Percentiles rank a stretch among this genome's conserved stretches.
These are phyloP conservation scores for Leccinum olivaceoglutinosum DNA, from an alignment of 1,284 basidiomycete species.

Conservation along the genomic window DNA sequence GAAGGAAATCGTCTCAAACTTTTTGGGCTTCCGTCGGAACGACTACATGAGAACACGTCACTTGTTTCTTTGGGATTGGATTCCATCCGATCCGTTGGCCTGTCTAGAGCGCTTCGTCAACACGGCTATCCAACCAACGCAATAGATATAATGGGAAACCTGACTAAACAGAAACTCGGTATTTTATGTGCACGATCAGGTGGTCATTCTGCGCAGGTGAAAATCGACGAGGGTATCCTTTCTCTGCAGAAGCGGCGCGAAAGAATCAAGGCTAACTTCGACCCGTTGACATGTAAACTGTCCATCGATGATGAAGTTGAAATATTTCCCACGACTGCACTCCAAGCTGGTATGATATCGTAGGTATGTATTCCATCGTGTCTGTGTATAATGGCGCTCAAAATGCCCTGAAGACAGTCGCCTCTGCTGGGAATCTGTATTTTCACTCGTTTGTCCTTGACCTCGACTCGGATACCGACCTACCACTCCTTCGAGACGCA, in stretches of 20 bases:
- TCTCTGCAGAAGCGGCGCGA: constrained; percentile 9
- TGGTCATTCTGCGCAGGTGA: neutral
- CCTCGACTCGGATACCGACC: constrained; percentile 27
- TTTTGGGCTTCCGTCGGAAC: constrained; percentile 31
- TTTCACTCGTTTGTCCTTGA: constrained; percentile 42
- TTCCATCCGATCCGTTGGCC: constrained; percentile 43
- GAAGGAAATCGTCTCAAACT: constrained; percentile 30
- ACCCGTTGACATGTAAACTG: constrained; percentile 15
- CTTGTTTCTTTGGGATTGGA: constrained; percentile 44
- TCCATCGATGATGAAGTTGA: constrained; percentile 30
- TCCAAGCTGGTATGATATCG: constrained; percentile 48
- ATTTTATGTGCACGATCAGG: constrained; percentile 1
- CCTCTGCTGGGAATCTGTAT: constrained; percentile 40
- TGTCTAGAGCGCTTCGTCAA: constrained; percentile 33
- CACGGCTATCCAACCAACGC: constrained; percentile 31
- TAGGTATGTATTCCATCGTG: constrained; percentile 31
- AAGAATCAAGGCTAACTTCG: constrained; percentile 14
- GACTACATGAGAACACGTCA: constrained; percentile 31
- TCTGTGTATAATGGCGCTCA: neutral
- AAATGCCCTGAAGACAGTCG: constrained; percentile 35
- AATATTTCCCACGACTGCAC: constrained; percentile 37
- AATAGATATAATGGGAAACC: constrained; percentile 31
- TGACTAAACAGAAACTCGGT: constrained; percentile 10
- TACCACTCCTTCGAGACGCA: constrained; percentile 30
- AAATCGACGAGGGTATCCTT: constrained; percentile 3